phyloP scores from a whole-genome alignment of 202 grass and related monocot species.

The Cymbopogon flexuosus region DNA sequence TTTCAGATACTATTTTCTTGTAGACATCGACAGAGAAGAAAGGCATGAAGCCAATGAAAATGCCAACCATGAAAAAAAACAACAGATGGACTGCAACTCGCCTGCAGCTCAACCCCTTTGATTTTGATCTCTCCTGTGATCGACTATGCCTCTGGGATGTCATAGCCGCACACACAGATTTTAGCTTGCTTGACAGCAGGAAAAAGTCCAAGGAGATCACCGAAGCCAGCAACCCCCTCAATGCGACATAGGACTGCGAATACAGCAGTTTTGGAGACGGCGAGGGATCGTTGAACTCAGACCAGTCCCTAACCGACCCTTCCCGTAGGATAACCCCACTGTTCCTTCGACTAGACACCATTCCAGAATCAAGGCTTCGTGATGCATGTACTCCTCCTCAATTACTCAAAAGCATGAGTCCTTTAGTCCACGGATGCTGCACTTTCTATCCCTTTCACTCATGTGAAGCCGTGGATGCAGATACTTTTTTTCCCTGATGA shows the following conservation, averaged over 20 bases:
- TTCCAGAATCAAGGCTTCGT: constrained; percentile 37
- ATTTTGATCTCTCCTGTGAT: constrained; percentile 49
- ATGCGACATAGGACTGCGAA: constrained; percentile 61
- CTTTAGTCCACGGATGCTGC: background rate
- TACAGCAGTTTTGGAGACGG: constrained; percentile 67
- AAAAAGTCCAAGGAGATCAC: constrained; percentile 45
- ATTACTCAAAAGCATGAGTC: constrained; percentile 24
- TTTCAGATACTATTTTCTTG: constrained; percentile 48
- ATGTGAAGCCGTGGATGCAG: background rate
- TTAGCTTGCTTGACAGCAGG: constrained; percentile 42
- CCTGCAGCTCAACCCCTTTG: constrained; percentile 61
- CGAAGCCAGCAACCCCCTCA: constrained; percentile 56
- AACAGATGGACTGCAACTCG: constrained; percentile 43
- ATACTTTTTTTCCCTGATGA: background rate
- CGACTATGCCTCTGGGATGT: constrained; percentile 46
- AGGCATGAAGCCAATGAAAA: constrained; percentile 72
- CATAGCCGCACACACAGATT: constrained; percentile 40
- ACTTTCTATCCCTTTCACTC: constrained; percentile 6
- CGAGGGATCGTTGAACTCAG: constrained; percentile 54
- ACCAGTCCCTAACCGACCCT: constrained; percentile 49
- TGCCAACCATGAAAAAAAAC: constrained; percentile 64
- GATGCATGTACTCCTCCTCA: constrained; percentile 38
- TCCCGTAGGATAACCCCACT: constrained; percentile 47
- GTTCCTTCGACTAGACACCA: constrained; percentile 70
- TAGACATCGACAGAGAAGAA: constrained; percentile 66